Percentiles rank a stretch among this genome's conserved stretches.
Conservation (phyloP, 2,329 filamentous ascomycete genomes). For the Diaporthe citriasiana region DNA sequence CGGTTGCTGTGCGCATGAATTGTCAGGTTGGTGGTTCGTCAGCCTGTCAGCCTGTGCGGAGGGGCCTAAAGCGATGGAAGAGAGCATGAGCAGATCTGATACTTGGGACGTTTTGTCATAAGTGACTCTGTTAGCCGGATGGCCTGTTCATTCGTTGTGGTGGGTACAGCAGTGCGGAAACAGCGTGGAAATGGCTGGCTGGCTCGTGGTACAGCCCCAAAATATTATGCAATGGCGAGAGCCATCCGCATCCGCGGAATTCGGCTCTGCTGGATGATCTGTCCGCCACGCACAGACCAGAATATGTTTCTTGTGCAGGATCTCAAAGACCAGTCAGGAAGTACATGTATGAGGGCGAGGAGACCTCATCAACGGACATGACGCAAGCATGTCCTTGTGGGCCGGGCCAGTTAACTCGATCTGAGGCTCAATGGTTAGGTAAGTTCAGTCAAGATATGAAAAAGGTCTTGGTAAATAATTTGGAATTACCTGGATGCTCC, state of each 20-base stretch:
- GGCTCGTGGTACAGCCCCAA: not conserved
- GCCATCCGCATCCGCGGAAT: not conserved
- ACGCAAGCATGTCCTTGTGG: not conserved
- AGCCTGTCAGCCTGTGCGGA: not conserved
- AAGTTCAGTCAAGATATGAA: not conserved
- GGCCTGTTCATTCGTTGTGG: not conserved
- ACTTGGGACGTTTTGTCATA: not conserved
- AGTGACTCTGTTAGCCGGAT: not conserved
- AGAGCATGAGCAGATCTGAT: not conserved
- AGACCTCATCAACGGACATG: not conserved
- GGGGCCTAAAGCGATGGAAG: not conserved
- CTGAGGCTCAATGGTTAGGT: not conserved
- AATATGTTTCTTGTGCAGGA: not conserved
- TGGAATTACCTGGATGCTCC: not conserved
- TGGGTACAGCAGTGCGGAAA: conserved; percentile 21
- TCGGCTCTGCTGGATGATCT: conserved; percentile 6
- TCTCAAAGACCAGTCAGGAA: not conserved
- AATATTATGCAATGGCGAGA: not conserved
- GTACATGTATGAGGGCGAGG: not conserved
- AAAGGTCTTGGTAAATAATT: not conserved
- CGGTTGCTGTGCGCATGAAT: not conserved
- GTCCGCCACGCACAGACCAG: not conserved
- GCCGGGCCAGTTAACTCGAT: not conserved
- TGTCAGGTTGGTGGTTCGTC: not conserved
- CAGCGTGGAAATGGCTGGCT: conserved; percentile 4